Conservation (phyloP, 352 stramenopile genomes). For the Pythium insidiosum region DNA sequence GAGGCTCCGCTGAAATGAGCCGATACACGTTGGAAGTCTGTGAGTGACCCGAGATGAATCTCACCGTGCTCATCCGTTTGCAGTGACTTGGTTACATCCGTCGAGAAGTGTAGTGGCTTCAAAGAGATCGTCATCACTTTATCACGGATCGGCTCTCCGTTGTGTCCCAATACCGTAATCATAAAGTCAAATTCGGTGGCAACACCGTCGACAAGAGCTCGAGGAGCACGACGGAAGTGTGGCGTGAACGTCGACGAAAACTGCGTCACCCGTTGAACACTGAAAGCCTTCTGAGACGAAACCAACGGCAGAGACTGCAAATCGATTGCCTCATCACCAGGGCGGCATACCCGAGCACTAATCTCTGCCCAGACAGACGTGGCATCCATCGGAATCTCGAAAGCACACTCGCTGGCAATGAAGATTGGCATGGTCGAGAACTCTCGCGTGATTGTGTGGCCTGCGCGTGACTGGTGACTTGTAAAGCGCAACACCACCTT, state of each 20-base stretch:
- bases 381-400: slow-evolving; percentile 2
- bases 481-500: slow-evolving; percentile 10
- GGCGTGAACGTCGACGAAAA: slow-evolving; percentile 23
- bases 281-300: slow-evolving; percentile 19
- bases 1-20: slow-evolving; percentile 8
- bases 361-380: slow-evolving; percentile 15
- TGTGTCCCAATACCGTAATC: slow-evolving; percentile 35
- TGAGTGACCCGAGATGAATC: slow-evolving; percentile 28
- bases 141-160: slow-evolving; percentile 32
- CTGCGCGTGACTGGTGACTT: no score
- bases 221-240: slow-evolving; percentile 24
- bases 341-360: slow-evolving; percentile 1
- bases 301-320: slow-evolving; percentile 18
- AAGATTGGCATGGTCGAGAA: neutral
- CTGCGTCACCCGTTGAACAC: slow-evolving; percentile 26
- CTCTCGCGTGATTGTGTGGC: no score
- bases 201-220: neutral
- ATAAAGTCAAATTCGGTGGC: slow-evolving; percentile 15
- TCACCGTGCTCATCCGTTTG: slow-evolving; percentile 25
- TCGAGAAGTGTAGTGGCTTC: slow-evolving; percentile 19
- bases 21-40: slow-evolving; percentile 10
- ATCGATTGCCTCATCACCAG: neutral
- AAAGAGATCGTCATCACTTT: slow-evolving; percentile 14
- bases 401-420: neutral
- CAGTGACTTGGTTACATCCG: slow-evolving; percentile 9